These are phyloP conservation scores for Tremella yokohamensis DNA, from an alignment of 768 basidiomycete genomes.

Conservation along the genomic window DNA sequence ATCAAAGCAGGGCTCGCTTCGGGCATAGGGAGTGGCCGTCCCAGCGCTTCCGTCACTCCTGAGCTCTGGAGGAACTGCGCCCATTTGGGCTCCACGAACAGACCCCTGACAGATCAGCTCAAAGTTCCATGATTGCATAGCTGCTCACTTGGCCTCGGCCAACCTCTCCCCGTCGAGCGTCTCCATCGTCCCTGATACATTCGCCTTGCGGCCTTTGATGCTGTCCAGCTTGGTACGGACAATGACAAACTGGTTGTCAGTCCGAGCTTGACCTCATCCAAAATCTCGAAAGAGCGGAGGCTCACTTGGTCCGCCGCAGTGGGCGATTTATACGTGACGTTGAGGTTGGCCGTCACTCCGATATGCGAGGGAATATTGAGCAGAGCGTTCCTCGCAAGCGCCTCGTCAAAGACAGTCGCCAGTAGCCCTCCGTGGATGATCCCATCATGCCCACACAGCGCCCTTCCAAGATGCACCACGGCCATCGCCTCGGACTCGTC, in stretches of 20 bases:
- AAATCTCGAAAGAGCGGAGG: neutral
- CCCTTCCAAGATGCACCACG: conserved; percentile 77
- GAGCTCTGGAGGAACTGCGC: conserved; percentile 68
- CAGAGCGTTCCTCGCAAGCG: conserved; percentile 70
- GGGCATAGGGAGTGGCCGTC: conserved; percentile 54
- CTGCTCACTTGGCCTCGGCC: conserved; percentile 72
- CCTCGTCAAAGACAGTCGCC: conserved; percentile 85
- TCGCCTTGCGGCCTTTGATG: conserved; percentile 71
- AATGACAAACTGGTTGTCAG: conserved; percentile 66
- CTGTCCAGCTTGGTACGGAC: conserved; percentile 67
- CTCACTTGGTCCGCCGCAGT: conserved; percentile 80
- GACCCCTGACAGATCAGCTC: conserved; percentile 56
- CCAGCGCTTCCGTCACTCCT: conserved; percentile 64
- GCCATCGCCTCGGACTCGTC: conserved; percentile 68
- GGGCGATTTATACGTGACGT: conserved; percentile 77
- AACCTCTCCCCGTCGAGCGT: conserved; percentile 75
- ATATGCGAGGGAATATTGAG: conserved; percentile 80
- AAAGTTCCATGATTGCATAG: neutral
- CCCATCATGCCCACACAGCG: conserved; percentile 82
- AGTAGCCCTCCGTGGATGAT: conserved; percentile 90
- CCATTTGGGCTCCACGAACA: conserved; percentile 86
- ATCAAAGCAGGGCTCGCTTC: conserved; percentile 23
- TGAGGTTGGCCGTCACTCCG: conserved; percentile 84
- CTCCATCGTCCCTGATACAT: conserved; percentile 69
- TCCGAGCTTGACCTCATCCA: neutral